Conservation (phyloP, 148 eudicot species). For the Amaranthus cruentus region DNA sequence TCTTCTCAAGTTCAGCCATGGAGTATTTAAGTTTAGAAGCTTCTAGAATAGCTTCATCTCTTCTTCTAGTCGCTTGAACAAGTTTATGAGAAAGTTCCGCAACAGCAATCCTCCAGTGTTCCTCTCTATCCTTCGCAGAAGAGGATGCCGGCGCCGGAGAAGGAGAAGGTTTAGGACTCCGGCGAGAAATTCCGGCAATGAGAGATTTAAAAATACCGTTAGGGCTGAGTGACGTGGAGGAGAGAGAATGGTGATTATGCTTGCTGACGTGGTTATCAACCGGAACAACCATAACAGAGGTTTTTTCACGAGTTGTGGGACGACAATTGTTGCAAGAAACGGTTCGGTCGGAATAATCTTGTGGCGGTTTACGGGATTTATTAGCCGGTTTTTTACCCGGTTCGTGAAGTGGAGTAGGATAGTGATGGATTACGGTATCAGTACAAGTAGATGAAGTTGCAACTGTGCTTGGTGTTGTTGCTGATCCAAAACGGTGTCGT, state of each 20-base stretch:
- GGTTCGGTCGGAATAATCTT: background rate
- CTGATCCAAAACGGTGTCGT: constrained; percentile 33
- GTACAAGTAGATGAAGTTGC: constrained; percentile 17
- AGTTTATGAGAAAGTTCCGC: constrained; percentile 74
- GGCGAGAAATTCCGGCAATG: constrained; percentile 40
- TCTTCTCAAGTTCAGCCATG: constrained; percentile 74
- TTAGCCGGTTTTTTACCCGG: constrained; percentile 21
- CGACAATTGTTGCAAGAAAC: constrained; percentile 81
- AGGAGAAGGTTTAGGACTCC: constrained; percentile 44
- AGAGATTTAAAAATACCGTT: constrained; percentile 62
- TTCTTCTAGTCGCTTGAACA: constrained; percentile 47
- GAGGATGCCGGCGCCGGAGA: constrained; percentile 21
- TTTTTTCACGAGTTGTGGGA: constrained; percentile 60
- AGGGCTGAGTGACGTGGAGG: constrained; percentile 36
- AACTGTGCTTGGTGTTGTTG: constrained; percentile 25
- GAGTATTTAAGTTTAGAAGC: constrained; percentile 65
- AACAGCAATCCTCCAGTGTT: constrained; percentile 60
- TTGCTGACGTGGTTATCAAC: constrained; percentile 33
- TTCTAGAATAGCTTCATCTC: constrained; percentile 80
- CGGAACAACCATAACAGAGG: constrained; percentile 48
- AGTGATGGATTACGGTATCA: background rate
- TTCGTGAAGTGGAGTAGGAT: constrained; percentile 52
- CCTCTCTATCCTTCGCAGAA: constrained; percentile 37
- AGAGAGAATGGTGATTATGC: constrained; percentile 8
- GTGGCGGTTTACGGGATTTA: constrained; percentile 13